Percentiles rank a stretch among this genome's conserved stretches.
Evolutionary conservation across 768 basidiomycete species (phyloP).

Genomic region (Serendipita indica): DNA sequence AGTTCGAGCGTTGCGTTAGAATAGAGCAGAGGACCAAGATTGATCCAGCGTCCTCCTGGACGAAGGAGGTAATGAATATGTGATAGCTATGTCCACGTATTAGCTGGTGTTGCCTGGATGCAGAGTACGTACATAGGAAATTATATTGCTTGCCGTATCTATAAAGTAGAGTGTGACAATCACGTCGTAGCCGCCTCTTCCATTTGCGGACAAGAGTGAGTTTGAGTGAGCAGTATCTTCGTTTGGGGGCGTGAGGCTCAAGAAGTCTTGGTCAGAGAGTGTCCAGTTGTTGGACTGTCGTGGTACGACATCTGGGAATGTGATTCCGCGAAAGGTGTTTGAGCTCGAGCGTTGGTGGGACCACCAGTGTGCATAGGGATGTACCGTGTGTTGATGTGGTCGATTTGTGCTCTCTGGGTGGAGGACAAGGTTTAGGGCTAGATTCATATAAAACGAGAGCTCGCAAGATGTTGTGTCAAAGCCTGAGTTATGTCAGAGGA

Average conservation of each 20-base stretch:
- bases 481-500: conserved; percentile 18
- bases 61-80: conserved; percentile 42
- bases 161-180: conserved; percentile 55
- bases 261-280: conserved; percentile 45
- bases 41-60: conserved; percentile 56
- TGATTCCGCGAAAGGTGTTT: conserved; percentile 35
- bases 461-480: conserved; percentile 48
- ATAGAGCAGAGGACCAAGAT: conserved; percentile 55
- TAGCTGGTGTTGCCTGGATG: neutral
- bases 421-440: conserved; percentile 43
- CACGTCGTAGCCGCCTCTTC: conserved; percentile 34
- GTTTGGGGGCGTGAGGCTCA: conserved; percentile 20
- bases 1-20: conserved; percentile 41
- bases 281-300: conserved; percentile 29
- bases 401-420: conserved; percentile 30
- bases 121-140: conserved; percentile 19
- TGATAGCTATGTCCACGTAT: conserved; percentile 25
- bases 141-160: conserved; percentile 42
- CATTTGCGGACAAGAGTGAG: neutral
- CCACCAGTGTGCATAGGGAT: conserved; percentile 54
- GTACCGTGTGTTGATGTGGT: conserved; percentile 35
- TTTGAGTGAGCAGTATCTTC: neutral
- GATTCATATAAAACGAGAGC: conserved; percentile 49
- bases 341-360: conserved; percentile 45
- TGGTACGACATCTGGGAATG: conserved; percentile 49